Percentiles rank a stretch among this genome's conserved stretches.
phyloP scores from a whole-genome alignment of 78 protist genomes.

The Emiliania huxleyi region DNA sequence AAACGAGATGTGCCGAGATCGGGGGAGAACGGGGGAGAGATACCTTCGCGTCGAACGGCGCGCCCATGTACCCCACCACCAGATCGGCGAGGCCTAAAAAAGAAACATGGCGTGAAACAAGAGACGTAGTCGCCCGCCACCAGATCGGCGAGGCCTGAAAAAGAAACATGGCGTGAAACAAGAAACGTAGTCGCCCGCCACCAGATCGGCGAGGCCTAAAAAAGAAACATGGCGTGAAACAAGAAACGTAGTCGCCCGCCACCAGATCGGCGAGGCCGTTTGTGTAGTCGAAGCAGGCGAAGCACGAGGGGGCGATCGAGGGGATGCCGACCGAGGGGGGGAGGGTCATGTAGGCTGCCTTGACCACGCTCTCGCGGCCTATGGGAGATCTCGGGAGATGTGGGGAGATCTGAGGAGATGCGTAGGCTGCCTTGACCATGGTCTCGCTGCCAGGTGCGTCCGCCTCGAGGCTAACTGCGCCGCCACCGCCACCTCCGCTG shows the following conservation, averaged over 20 bases:
- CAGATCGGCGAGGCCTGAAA: too few species aligned
- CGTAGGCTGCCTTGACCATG: too few species aligned
- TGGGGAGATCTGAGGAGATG: too few species aligned
- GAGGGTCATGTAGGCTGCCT: not conserved
- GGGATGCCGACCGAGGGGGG: not conserved
- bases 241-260: not conserved
- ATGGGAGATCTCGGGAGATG: too few species aligned
- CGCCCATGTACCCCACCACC: conserved; percentile 31
- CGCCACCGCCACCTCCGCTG: not conserved
- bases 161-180: too few species aligned
- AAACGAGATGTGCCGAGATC: too few species aligned
- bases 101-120: too few species aligned
- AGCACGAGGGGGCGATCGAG: conserved; percentile 44
- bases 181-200: conserved; percentile 1
- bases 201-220: conserved; percentile 47
- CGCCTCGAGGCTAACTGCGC: not conserved
- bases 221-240: too few species aligned
- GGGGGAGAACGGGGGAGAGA: too few species aligned
- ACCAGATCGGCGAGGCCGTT: conserved; percentile 49
- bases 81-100: conserved; percentile 47
- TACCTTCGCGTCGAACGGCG: not conserved
- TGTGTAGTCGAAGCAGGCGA: conserved; percentile 46
- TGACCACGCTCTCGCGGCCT: not conserved
- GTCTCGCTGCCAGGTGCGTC: not conserved
- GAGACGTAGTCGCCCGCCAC: conserved; percentile 23